phyloP scores from a whole-genome alignment of 306 rosid genomes.

The Prosopis cineraria region DNA sequence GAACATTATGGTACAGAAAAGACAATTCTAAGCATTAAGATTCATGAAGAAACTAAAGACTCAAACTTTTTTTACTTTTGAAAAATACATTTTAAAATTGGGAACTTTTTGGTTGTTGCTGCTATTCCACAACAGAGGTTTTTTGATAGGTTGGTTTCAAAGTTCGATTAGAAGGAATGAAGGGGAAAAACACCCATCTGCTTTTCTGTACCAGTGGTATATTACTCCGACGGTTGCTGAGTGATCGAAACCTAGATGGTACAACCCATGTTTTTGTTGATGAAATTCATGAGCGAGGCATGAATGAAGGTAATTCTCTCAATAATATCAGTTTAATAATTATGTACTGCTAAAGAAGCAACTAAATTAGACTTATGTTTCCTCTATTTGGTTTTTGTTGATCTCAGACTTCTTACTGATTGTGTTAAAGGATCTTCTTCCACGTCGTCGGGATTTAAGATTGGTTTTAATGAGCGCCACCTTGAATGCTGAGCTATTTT shows the following conservation, averaged over 20 bases:
- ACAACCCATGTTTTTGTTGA: conserved; percentile 96
- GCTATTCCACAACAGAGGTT: conserved; percentile 75
- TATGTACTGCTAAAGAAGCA: conserved; percentile 27
- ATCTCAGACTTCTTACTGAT: conserved; percentile 91
- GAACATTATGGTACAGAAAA: conserved; percentile 20
- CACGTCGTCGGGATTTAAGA: conserved; percentile 85
- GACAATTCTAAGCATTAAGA: conserved; percentile 17
- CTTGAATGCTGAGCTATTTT: conserved; percentile 88
- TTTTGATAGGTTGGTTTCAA: conserved; percentile 96
- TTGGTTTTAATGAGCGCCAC: conserved; percentile 97
- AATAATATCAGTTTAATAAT: conserved; percentile 9
- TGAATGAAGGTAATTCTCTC: conserved; percentile 84
- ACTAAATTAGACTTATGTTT: conserved; percentile 37
- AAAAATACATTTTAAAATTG: conserved; percentile 44
- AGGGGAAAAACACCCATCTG: conserved; percentile 89
- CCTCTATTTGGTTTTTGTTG: conserved; percentile 36
- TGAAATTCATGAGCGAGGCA: conserved; percentile 99
- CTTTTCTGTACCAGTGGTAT: conserved; percentile 98
- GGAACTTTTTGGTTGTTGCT: conserved; percentile 57
- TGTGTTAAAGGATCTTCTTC: conserved; percentile 95
- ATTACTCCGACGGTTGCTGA: conserved; percentile 87
- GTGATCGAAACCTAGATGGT: conserved; percentile 89
- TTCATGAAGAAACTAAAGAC: conserved; percentile 31
- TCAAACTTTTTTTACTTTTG: conserved; percentile 27
- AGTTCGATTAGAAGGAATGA: conserved; percentile 97